A percentile compares a stretch with the other conserved stretches of the same genome.
Evolutionary conservation across 108 stramenopile species (phyloP).

Genomic region (Schizochytrium sp.): DNA sequence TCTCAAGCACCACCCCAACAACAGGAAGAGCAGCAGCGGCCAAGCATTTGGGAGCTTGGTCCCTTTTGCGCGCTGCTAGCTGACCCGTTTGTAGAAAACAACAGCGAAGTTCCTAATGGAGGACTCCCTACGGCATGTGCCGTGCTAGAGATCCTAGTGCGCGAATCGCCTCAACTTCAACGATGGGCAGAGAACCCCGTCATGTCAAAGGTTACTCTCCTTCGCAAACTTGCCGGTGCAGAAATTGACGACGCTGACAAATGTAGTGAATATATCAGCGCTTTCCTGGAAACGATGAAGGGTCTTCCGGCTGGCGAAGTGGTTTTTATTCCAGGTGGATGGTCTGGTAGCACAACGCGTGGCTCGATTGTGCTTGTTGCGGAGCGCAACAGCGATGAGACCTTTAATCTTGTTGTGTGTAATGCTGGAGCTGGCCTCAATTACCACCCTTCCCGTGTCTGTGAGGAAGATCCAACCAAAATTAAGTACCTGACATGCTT

Average conservation of each 20-base stretch:
- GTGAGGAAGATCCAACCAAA: conserved; percentile 60
- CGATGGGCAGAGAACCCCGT: conserved; percentile 31
- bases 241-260: conserved; percentile 42
- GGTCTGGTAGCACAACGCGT: conserved; percentile 52
- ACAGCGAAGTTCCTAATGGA: not conserved
- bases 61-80: conserved; percentile 45
- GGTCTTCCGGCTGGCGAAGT: conserved; percentile 34
- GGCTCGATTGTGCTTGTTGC: conserved; percentile 43
- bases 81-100: conserved; percentile 54
- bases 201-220: conserved; percentile 41
- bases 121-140: conserved; percentile 30
- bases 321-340: conserved; percentile 25
- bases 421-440: conserved; percentile 50
- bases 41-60: conserved; percentile 42
- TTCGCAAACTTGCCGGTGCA: conserved; percentile 31
- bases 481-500: conserved; percentile 66
- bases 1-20: not conserved
- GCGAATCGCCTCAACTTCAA: conserved; percentile 53
- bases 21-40: conserved; percentile 3
- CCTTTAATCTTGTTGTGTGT: conserved; percentile 37
- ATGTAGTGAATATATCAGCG: conserved; percentile 27
- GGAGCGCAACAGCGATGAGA: not conserved
- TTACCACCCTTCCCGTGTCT: conserved; percentile 36
- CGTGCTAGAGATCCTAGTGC: conserved; percentile 33
- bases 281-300: conserved; percentile 18